These are phyloP conservation scores for Thecamonas trahens DNA, from an alignment of 78 protist species.

Conservation along the genomic window DNA sequence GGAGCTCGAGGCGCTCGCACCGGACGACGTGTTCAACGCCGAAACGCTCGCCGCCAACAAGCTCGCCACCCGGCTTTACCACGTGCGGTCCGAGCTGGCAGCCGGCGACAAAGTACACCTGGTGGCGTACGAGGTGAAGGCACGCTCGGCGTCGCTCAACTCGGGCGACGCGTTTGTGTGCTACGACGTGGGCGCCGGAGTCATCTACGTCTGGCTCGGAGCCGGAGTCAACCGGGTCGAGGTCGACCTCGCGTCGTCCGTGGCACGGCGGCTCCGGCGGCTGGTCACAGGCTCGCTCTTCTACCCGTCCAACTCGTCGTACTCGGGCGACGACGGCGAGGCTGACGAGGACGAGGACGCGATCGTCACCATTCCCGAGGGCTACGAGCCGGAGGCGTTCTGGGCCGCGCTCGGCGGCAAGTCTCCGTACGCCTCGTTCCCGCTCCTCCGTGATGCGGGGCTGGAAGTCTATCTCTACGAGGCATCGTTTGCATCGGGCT, in stretches of 20 bases:
- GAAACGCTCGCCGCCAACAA: too few relatives aligned
- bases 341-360: neutral
- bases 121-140: conserved; percentile 15
- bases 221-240: conserved; percentile 11
- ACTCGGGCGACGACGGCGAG: conserved; percentile 36
- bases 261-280: conserved; percentile 1
- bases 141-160: conserved; percentile 22
- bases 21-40: too few relatives aligned
- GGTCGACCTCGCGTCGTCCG: neutral
- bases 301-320: too few relatives aligned
- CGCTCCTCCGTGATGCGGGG: too few relatives aligned
- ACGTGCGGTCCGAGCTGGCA: too few relatives aligned
- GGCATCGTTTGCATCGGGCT: too few relatives aligned
- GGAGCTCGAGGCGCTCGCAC: too few relatives aligned
- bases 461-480: too few relatives aligned
- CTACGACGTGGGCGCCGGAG: conserved; percentile 3
- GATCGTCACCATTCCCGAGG: neutral
- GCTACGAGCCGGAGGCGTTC: conserved; percentile 18
- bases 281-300: neutral
- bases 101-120: too few relatives aligned
- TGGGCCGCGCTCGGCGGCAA: conserved; percentile 45
- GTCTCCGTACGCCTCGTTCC: conserved; percentile 2
- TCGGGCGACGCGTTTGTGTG: conserved; percentile 35
- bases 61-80: too few relatives aligned
- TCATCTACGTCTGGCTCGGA: conserved; percentile 46